phyloP scores from a whole-genome alignment of 306 rosid species.

The Trifolium repens region DNA sequence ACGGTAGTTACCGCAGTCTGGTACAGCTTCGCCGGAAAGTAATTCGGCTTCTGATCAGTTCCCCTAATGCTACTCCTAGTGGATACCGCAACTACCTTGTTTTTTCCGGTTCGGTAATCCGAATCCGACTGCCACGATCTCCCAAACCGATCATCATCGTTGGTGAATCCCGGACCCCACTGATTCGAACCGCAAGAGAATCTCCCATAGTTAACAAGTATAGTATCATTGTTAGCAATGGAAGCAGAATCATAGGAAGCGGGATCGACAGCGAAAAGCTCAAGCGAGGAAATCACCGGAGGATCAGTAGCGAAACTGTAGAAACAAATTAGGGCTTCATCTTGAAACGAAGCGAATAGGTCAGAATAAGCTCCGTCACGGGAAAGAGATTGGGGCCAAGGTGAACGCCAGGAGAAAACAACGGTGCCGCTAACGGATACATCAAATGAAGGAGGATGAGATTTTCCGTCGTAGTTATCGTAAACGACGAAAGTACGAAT shows the following conservation, averaged over 20 bases:
- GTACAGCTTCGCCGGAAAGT: conserved; percentile 75
- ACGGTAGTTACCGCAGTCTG: conserved; percentile 59
- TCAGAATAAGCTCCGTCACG: conserved; percentile 86
- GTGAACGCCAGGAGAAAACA: conserved; percentile 91
- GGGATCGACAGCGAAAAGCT: conserved; percentile 70
- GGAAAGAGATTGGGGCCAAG: conserved; percentile 69
- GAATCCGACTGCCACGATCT: conserved; percentile 87
- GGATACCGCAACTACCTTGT: conserved; percentile 35
- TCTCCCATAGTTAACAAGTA: conserved; percentile 85
- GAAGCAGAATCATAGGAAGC: conserved; percentile 59
- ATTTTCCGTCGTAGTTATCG: conserved; percentile 93
- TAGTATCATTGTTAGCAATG: conserved; percentile 17
- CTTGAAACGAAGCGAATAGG: conserved; percentile 60
- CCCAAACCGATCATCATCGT: conserved; percentile 71
- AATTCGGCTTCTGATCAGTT: conserved; percentile 68
- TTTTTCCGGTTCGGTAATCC: conserved; percentile 16
- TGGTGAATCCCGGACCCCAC: conserved; percentile 90
- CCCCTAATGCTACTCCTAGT: conserved; percentile 56
- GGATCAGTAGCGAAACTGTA: conserved; percentile 93
- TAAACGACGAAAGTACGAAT: conserved; percentile 82
- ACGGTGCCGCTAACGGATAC: conserved; percentile 76
- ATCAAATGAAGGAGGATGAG: conserved; percentile 88
- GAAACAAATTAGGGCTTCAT: conserved; percentile 74
- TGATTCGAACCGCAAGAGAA: conserved; percentile 74
- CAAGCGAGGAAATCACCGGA: conserved; percentile 77